Evolutionary conservation across 306 rosid genomes (phyloP).

Genomic region (Prunus mume): DNA sequence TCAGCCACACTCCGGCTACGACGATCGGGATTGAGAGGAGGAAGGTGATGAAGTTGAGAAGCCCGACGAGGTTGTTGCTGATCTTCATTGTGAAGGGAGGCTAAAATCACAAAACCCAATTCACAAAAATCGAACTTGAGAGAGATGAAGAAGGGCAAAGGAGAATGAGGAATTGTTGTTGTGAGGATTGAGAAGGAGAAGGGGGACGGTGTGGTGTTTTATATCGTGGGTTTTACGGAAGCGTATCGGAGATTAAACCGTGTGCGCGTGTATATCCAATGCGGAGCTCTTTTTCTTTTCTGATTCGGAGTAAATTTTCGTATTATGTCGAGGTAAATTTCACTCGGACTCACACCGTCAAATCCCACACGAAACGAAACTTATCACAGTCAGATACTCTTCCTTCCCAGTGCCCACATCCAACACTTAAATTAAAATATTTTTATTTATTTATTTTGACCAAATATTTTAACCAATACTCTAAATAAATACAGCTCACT

Average conservation of each 20-base stretch:
- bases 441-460: too few species aligned
- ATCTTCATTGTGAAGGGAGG: constrained; percentile 10
- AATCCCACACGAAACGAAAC: too few species aligned
- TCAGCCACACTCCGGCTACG: constrained; percentile 56
- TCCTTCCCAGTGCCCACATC: too few species aligned
- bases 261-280: not conserved
- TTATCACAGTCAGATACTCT: too few species aligned
- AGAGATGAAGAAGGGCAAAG: not conserved
- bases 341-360: not conserved
- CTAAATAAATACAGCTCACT: too few species aligned
- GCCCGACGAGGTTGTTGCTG: constrained; percentile 64
- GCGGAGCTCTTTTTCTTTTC: not conserved
- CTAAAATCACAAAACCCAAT: not conserved
- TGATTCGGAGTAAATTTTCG: not conserved
- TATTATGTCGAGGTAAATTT: too few species aligned
- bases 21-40: constrained; percentile 69
- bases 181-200: not conserved
- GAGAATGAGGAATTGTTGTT: not conserved
- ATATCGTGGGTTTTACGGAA: not conserved
- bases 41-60: constrained; percentile 61
- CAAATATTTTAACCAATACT: too few species aligned
- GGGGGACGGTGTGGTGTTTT: not conserved
- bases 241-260: not conserved
- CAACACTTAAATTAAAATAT: too few species aligned
- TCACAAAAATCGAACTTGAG: not conserved